Conservation (phyloP, 176 grass and related monocot genomes). For the Saccharum spontaneum region DNA sequence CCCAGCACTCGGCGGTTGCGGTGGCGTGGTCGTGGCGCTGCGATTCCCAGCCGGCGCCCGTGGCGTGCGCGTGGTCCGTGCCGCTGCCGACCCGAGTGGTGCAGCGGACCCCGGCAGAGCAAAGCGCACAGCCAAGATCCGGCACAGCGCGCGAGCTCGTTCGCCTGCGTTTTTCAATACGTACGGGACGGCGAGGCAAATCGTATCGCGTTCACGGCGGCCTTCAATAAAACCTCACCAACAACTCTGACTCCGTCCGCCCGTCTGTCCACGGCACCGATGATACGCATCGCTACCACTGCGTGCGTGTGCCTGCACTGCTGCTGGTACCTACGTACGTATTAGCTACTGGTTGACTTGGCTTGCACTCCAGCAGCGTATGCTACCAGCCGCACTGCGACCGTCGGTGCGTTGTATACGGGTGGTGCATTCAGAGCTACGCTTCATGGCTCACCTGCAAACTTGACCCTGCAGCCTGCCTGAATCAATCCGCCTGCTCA, state of each 20-base stretch:
- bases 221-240: not conserved
- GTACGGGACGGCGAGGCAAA: not conserved
- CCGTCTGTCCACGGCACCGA: too few species aligned
- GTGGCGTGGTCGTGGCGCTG: not conserved
- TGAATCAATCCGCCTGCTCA: not conserved
- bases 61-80: not conserved
- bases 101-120: not conserved
- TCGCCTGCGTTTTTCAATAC: not conserved
- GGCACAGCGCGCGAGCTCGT: not conserved
- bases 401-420: not conserved
- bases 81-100: not conserved
- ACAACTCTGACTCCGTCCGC: not conserved
- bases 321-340: not conserved
- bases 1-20: not conserved
- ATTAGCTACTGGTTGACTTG: too few species aligned
- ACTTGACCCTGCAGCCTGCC: not conserved
- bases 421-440: slow-evolving; percentile 9
- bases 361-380: too few species aligned
- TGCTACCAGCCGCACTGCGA: not conserved
- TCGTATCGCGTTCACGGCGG: slow-evolving; percentile 2
- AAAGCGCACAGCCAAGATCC: too few species aligned
- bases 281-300: not conserved
- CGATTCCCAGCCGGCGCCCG: slow-evolving; percentile 1
- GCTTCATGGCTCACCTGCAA: slow-evolving; percentile 28
- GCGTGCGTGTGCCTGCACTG: not conserved